Evolutionary conservation across 2,329 filamentous ascomycete species (phyloP), one percentile per base, ranked within the genome.

Genomic region (Metarhizium guizhouense): DNA sequence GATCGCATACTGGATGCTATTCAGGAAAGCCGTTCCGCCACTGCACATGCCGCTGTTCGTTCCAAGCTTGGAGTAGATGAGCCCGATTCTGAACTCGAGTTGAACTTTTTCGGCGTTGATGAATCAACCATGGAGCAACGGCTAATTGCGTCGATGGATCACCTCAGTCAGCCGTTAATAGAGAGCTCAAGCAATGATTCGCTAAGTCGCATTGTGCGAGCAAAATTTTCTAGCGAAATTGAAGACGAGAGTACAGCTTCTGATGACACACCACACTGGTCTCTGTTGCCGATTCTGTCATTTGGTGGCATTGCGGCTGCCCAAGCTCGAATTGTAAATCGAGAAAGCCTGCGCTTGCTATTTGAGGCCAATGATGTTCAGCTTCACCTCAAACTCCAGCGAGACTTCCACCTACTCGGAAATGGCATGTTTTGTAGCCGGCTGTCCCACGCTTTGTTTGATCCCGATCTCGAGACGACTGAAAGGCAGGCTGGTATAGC

Each of bases 351-450:
- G 62, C 74, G 71, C 54, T 74, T 95, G 8, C 80, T 97, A 20
- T 95, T 96, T 67, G 80, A 80, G 18, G 77, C 83, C 6, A 88
- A 95, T 65, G 75, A 83, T 10, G 71, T 99, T 4, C 80, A 83
- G 16, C 74, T 81, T 2, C 91, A 97, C 65, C 73, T 97, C 0
- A 76, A 78, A 4, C 66, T 95, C 1, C 90, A 95, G 64, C 83
- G 83, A 57, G 81, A 86, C 47, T 96, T 94, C 60, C 88, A 95
- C 53, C 78, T 97, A 1, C 76, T 97, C 6, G 88, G 90, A 2
- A 91, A 94, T 63, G 91, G 91, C 6, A 77, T 89, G 16, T 96
- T 96, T 67, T 85, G 87, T 53, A 87, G 86, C 52, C 84, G 86
- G 1, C 77, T 99, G 1, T 87, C 89, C 0, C 85, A 90, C 54